These are phyloP conservation scores for Cytidiella melzeri DNA, from an alignment of 768 basidiomycete genomes.

Conservation along the genomic window DNA sequence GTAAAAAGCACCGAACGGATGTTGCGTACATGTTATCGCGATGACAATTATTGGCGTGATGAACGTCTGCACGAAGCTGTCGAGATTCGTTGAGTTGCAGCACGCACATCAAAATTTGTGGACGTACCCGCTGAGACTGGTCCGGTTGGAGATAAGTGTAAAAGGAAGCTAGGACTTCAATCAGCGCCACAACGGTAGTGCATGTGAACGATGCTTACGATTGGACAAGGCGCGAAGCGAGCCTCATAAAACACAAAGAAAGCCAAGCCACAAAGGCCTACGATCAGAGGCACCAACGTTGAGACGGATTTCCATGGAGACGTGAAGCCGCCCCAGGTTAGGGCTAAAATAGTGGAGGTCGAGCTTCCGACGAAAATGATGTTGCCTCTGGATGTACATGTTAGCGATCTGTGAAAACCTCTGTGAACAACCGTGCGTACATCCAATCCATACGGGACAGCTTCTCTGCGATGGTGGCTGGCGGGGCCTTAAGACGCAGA, in stretches of 20 bases:
- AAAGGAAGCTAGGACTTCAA: neutral
- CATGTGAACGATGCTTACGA: slow-evolving; percentile 12
- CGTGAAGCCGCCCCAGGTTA: slow-evolving; percentile 29
- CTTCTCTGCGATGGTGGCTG: slow-evolving; percentile 23
- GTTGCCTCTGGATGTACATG: slow-evolving; percentile 3
- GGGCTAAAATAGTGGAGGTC: slow-evolving; percentile 7
- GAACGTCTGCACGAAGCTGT: slow-evolving; percentile 6
- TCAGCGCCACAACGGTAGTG: neutral
- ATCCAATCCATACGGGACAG: slow-evolving; percentile 31
- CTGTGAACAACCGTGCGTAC: slow-evolving; percentile 20
- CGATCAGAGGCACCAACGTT: slow-evolving; percentile 29
- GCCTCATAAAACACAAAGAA: slow-evolving; percentile 28
- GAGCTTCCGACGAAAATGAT: slow-evolving; percentile 9
- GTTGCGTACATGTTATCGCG: slow-evolving; percentile 6
- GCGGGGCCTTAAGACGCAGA: slow-evolving; percentile 21
- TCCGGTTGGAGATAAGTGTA: slow-evolving; percentile 1
- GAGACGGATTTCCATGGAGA: slow-evolving; percentile 28
- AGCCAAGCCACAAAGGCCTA: slow-evolving; percentile 29
- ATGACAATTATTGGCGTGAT: slow-evolving; percentile 4
- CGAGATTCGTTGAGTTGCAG: neutral
- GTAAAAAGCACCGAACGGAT: neutral
- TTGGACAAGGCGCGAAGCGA: slow-evolving; percentile 18
- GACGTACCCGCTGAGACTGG: slow-evolving; percentile 8
- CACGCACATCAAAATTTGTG: neutral
- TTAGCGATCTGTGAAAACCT: neutral